Base-by-base conservation (phyloP, 768 basidiomycete species). In the Polyporus arcularius region DNA sequence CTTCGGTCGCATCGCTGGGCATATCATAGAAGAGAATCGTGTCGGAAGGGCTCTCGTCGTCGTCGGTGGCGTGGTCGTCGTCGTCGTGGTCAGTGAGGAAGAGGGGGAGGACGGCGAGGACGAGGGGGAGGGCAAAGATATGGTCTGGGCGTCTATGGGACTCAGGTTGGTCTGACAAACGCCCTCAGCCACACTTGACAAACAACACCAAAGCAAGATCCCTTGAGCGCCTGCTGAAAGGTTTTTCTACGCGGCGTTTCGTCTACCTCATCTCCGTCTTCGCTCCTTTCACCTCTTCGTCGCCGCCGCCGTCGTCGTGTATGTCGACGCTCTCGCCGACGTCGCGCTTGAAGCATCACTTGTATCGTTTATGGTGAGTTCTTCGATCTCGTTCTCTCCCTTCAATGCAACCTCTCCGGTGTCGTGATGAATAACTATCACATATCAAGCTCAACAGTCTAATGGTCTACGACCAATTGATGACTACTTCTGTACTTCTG, bases 1-100 rank as follows among this genome's bases (percentile, higher is more conserved):
- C 84, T 72, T 85, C 84, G 68, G 79, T 78, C 66, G 81, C 83
- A 82, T 85, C 84, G 75, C 72, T 79, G 70, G 75, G 76, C 79
- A 80, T 81, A 18, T 58, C 61, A 62, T 62, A 51, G 50, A 31
- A 18, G 18, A 5, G 30, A 16, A 41, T 52, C 42, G 28, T 51
- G 14, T 30, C 21, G 30, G 39, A 8, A 35, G 35, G 11, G 6
- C 35, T 35, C 35, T 35, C 35, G 35, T 35, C 35, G 35, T 35
- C 16, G 40, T n/a, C 0, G 53, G n/a, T 7, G 46, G 32, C 35
- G 41, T 51, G 31, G 49, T n/a, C 15, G 54, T 14, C 47, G 48
- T 32, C 38, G 47, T 41, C 7, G 50, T 53, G 35, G 58, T 32
- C 12, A 41, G 40, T 4, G 21, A 26, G 28, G 9, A 26, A 48